Conservation (phyloP, 73 alveolate species). For the Loxodes magnus region DNA sequence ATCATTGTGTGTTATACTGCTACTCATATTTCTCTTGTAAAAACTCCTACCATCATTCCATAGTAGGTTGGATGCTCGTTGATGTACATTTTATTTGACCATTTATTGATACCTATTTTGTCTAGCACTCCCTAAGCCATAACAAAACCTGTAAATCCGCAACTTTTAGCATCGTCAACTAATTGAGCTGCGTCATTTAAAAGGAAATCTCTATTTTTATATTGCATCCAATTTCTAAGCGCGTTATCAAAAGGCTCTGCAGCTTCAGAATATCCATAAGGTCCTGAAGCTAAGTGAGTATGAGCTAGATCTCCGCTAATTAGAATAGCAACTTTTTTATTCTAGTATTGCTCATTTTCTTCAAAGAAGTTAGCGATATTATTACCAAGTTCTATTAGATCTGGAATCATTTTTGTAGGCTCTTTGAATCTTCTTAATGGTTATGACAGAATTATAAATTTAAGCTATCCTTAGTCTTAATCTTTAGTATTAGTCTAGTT, state of each 20-base stretch:
- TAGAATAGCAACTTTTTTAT: no score
- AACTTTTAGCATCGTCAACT: constrained; percentile 21
- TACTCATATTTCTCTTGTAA: no score
- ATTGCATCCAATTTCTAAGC: constrained; percentile 7
- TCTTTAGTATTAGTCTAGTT: no score
- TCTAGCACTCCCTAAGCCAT: constrained; percentile 9
- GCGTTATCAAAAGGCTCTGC: constrained; percentile 32
- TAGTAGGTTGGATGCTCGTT: constrained; percentile 17
- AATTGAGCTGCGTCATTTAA: no score
- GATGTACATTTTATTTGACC: constrained; percentile 1
- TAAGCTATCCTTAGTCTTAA: no score
- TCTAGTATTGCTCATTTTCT: not conserved
- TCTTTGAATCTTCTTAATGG: constrained; percentile 23
- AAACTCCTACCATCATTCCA: constrained; percentile 19
- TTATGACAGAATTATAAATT: not conserved
- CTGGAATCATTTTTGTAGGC: constrained; percentile 15
- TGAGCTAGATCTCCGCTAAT: constrained; percentile 28
- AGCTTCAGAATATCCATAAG: constrained; percentile 17
- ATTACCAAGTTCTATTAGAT: constrained; percentile 5
- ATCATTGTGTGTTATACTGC: no score
- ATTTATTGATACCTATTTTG: not conserved
- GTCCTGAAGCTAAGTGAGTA: constrained; percentile 14
- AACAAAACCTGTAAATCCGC: constrained; percentile 32
- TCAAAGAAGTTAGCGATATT: constrained; percentile 1
- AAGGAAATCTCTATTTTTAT: not conserved